These are phyloP conservation scores for Magnolia changhungtana DNA, from an alignment of 164 flowering plant species.

Conservation along the genomic window DNA sequence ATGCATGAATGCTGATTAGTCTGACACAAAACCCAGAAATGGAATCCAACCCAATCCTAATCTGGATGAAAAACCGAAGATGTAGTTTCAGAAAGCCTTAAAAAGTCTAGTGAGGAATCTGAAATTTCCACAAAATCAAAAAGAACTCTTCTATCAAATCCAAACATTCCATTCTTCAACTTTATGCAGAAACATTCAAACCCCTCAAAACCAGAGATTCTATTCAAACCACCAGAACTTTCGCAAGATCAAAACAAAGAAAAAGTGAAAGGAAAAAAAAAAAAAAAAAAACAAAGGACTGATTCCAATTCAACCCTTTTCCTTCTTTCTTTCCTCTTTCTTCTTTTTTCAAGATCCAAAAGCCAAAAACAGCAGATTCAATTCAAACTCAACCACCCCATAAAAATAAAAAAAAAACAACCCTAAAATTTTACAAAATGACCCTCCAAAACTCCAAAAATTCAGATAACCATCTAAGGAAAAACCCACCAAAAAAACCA, in stretches of 20 bases:
- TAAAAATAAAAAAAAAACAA: neutral
- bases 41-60: slow-evolving; percentile 8
- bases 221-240: neutral
- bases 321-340: slow-evolving; percentile 5
- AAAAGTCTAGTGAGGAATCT: slow-evolving; percentile 13
- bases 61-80: neutral
- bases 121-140: slow-evolving; percentile 6
- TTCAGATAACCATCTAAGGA: neutral
- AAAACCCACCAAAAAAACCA: neutral
- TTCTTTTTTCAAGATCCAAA: slow-evolving; percentile 17
- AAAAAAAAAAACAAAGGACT: neutral
- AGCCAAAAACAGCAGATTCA: slow-evolving; percentile 19
- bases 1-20: slow-evolving; percentile 42
- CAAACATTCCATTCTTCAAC: neutral
- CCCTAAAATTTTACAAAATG: neutral
- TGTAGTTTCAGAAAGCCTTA: slow-evolving; percentile 10
- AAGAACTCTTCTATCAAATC: slow-evolving; percentile 10
- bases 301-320: slow-evolving; percentile 2
- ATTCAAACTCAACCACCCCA: slow-evolving; percentile 18
- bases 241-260: neutral
- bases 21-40: slow-evolving; percentile 16
- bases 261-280: neutral
- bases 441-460: neutral
- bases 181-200: slow-evolving; percentile 32
- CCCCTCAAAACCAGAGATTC: slow-evolving; percentile 4